These are phyloP conservation scores for Ambrosiella beaveri DNA, from an alignment of 2,329 filamentous ascomycete species.

Conservation along the genomic window DNA sequence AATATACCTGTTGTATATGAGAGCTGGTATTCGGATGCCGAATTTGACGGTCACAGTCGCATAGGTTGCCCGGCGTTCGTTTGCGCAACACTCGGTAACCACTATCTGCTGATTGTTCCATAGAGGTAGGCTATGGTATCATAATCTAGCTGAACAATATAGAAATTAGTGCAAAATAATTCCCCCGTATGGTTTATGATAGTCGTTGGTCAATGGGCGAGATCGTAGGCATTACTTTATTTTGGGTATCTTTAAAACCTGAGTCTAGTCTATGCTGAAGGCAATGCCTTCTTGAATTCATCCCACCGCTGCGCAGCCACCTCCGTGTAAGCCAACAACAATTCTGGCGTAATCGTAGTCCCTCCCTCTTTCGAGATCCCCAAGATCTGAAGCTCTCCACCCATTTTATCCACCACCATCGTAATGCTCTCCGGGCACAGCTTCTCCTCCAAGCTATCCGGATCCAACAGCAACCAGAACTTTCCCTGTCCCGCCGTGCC, in stretches of 20 bases:
- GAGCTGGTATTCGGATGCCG: no score
- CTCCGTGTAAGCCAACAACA: constrained; percentile 18
- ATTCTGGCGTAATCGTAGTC: constrained; percentile 44
- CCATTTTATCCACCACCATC: constrained; percentile 52
- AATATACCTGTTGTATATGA: no score
- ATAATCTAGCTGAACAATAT: no score
- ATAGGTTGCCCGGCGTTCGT: no score
- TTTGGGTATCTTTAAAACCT: constrained; percentile 1
- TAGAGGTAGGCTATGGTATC: no score
- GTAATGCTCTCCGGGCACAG: constrained; percentile 72
- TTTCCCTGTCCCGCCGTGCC: constrained; percentile 21
- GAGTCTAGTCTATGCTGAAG: background rate
- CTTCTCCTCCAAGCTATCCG: constrained; percentile 76
- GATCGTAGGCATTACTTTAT: background rate
- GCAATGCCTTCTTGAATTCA: constrained; percentile 21
- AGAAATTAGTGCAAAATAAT: no score
- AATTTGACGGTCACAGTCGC: no score
- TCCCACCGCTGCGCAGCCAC: constrained; percentile 14
- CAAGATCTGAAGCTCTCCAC: constrained; percentile 40
- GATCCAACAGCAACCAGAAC: constrained; percentile 70
- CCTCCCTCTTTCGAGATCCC: constrained; percentile 76
- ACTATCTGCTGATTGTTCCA: no score
- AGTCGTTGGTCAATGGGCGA: background rate
- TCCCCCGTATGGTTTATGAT: no score
- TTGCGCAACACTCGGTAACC: no score